Evolutionary conservation across 176 grass and related monocot genomes (phyloP).

Genomic region (Carex myosuroides): DNA sequence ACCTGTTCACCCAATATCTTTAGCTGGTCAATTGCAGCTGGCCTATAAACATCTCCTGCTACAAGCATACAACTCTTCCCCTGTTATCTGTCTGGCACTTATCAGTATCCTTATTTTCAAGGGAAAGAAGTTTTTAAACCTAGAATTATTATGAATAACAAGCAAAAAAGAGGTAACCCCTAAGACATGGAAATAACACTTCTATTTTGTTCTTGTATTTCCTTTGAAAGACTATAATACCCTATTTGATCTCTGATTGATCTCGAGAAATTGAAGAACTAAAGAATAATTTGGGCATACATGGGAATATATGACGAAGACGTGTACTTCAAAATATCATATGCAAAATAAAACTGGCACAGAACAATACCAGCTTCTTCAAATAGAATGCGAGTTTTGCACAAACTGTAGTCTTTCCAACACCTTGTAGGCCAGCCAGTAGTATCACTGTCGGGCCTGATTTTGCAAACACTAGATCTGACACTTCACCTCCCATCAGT

Average conservation of each 20-base stretch:
- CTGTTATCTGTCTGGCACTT: constrained; percentile 50
- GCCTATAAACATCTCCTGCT: constrained; percentile 94
- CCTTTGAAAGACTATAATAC: neutral
- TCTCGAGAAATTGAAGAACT: neutral
- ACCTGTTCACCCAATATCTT: constrained; percentile 80
- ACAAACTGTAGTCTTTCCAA: constrained; percentile 95
- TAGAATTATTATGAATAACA: neutral
- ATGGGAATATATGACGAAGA: neutral
- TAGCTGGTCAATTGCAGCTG: constrained; percentile 98
- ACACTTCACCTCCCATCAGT: constrained; percentile 87
- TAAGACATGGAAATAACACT: neutral
- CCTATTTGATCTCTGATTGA: neutral
- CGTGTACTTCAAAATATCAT: neutral
- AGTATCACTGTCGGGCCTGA: constrained; percentile 71
- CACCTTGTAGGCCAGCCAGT: constrained; percentile 84
- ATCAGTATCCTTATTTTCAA: constrained; percentile 31
- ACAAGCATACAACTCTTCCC: constrained; percentile 95
- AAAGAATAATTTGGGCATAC: neutral
- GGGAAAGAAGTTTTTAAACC: neutral
- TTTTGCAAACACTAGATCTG: constrained; percentile 76
- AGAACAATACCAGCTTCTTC: constrained; percentile 70
- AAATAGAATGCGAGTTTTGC: constrained; percentile 89
- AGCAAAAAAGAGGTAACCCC: neutral
- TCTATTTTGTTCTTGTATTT: neutral
- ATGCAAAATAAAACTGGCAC: neutral